phyloP scores from a whole-genome alignment of 345 rosid species.

The Ricinus communis region DNA sequence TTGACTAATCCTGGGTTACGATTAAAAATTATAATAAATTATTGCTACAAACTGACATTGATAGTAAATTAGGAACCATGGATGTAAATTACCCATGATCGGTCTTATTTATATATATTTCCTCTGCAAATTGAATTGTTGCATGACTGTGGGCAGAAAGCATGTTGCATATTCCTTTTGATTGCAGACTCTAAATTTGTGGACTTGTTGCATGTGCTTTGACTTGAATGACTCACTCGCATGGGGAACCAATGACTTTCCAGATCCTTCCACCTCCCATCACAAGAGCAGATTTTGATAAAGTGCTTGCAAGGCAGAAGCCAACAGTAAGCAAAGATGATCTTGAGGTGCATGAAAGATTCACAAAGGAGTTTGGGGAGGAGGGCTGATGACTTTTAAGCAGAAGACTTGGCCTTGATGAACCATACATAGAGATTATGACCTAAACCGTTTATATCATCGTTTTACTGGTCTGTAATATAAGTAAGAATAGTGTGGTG shows the following conservation, averaged over 20 bases:
- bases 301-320: constrained; percentile 86
- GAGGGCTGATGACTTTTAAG: constrained; percentile 55
- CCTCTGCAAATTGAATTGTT: neutral
- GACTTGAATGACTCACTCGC: neutral
- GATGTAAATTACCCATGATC: neutral
- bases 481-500: no score
- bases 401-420: neutral
- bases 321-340: constrained; percentile 88
- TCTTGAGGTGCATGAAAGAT: constrained; percentile 87
- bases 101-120: neutral
- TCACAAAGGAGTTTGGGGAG: constrained; percentile 92
- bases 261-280: constrained; percentile 92
- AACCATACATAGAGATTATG: neutral
- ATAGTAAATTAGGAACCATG: no score
- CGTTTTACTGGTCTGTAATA: no score
- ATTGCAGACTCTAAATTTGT: no score
- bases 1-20: no score
- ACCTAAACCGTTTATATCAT: no score
- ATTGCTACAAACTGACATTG: no score
- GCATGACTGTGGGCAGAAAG: neutral
- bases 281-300: constrained; percentile 72
- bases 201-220: neutral
- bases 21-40: no score
- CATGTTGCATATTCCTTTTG: neutral
- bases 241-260: constrained; percentile 4